phyloP scores from a whole-genome alignment of 2,329 filamentous ascomycete genomes.

The Microsporum audouinii region DNA sequence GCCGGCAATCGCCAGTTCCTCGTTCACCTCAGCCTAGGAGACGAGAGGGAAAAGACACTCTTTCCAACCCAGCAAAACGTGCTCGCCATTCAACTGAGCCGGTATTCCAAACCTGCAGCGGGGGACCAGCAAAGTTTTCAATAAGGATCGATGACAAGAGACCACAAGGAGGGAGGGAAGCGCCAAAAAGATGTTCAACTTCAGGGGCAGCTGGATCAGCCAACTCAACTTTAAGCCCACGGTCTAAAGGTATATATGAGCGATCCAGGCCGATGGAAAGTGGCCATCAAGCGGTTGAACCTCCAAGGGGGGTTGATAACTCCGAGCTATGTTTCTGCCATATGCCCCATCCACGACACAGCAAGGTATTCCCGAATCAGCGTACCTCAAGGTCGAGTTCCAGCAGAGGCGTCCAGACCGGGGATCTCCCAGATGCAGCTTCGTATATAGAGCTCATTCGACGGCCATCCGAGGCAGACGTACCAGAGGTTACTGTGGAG shows the following conservation, averaged over 20 bases:
- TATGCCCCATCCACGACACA: slow-evolving; percentile 10
- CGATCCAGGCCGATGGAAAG: not conserved
- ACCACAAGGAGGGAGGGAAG: not conserved
- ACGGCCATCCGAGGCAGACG: not conserved
- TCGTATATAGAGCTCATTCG: not conserved
- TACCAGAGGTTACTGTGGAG: not conserved
- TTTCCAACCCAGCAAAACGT: not conserved
- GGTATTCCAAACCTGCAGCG: not conserved
- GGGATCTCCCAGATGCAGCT: not conserved
- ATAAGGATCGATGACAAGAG: not conserved
- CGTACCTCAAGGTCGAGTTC: not conserved
- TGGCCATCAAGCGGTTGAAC: not conserved
- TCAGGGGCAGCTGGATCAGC: not conserved
- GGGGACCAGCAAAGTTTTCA: not conserved
- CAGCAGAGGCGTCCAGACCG: not conserved
- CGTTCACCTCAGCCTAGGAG: not conserved
- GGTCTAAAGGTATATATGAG: not conserved
- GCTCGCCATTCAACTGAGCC: not conserved
- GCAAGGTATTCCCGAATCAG: not conserved
- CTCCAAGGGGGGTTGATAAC: not conserved
- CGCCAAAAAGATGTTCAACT: not conserved
- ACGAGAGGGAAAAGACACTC: not conserved
- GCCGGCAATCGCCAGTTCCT: not conserved
- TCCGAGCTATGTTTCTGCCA: slow-evolving; percentile 10
- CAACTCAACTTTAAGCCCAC: too few relatives aligned